Conservation (phyloP, 805 yeast species). For the Ogataea allantospora region DNA sequence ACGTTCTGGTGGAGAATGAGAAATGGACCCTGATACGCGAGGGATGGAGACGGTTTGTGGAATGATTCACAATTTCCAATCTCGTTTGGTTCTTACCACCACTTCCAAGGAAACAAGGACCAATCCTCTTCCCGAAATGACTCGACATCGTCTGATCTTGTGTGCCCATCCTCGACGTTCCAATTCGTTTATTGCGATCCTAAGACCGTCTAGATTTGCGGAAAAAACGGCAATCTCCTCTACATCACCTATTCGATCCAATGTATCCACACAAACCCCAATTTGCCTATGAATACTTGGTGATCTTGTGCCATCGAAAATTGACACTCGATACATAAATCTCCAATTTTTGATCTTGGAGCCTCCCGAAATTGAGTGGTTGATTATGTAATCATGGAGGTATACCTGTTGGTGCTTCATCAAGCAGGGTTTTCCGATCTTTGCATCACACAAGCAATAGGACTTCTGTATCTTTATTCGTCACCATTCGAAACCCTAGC, state of each 20-base stretch:
- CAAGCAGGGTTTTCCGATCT: background rate
- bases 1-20: conserved; percentile 58
- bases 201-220: conserved; percentile 3
- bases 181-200: conserved; percentile 2
- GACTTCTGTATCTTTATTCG: too few species aligned
- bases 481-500: too few species aligned
- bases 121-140: background rate
- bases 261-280: background rate
- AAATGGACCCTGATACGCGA: conserved; percentile 60
- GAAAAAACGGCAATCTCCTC: conserved; percentile 1
- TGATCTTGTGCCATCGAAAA: conserved; percentile 4
- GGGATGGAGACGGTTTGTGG: conserved; percentile 66
- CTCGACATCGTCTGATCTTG: conserved; percentile 2
- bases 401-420: too few species aligned
- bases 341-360: too few species aligned
- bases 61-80: conserved; percentile 12
- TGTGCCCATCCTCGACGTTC: conserved; percentile 5
- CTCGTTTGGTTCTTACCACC: background rate
- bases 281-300: background rate
- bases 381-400: too few species aligned
- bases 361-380: too few species aligned
- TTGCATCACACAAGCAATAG: too few species aligned
- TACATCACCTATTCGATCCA: background rate
- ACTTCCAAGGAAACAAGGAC: conserved; percentile 3
- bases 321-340: conserved; percentile 6